A percentile compares a stretch with the other conserved stretches of the same genome.
Evolutionary conservation across 208 protist genomes (phyloP).

Genomic region (Borovskyia barvae): DNA sequence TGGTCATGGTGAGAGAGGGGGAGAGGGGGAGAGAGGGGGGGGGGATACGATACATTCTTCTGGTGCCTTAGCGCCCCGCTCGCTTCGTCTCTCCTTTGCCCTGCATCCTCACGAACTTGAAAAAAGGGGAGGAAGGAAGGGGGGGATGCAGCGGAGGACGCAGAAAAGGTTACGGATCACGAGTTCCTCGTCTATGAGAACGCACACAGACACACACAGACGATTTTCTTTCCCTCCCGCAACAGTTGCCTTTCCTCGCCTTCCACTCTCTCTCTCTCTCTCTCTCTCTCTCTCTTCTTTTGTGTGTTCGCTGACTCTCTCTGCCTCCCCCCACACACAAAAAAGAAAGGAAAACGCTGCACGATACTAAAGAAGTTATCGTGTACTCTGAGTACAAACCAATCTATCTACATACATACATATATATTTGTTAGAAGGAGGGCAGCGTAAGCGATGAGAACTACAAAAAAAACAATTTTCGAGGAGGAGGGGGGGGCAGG

Average conservation of each 20-base stretch:
- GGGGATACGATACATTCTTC: background rate
- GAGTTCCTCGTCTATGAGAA: background rate
- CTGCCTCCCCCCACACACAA: background rate
- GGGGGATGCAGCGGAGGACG: background rate
- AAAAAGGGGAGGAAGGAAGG: background rate
- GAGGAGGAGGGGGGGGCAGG: no score
- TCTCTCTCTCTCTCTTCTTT: constrained; percentile 24
- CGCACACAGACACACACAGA: background rate
- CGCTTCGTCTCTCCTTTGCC: background rate
- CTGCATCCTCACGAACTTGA: background rate
- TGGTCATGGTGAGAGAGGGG: background rate
- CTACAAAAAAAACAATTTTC: background rate
- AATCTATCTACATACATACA: background rate
- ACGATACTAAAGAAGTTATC: background rate
- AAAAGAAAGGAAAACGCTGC: background rate
- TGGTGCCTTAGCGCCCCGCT: background rate
- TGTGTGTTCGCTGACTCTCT: constrained; percentile 21
- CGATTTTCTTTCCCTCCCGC: background rate
- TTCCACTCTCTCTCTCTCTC: background rate
- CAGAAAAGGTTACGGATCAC: background rate
- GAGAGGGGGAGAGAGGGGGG: background rate
- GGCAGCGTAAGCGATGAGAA: background rate
- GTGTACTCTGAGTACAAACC: background rate
- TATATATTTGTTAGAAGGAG: background rate
- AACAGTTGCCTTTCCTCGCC: background rate